phyloP scores from a whole-genome alignment of 345 rosid species.

The Bruguiera sexangula region DNA sequence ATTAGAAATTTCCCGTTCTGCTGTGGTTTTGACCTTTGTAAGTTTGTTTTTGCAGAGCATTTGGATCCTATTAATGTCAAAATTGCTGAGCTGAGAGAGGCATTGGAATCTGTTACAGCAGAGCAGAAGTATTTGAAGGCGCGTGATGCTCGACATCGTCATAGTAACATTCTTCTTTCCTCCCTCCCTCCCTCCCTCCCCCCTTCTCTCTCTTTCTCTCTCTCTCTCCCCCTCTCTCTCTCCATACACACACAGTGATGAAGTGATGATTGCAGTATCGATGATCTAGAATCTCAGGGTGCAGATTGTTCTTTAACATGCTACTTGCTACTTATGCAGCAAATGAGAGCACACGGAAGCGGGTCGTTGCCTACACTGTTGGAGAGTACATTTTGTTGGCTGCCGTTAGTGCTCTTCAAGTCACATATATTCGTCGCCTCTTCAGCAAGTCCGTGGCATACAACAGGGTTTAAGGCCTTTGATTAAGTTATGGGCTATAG shows the following conservation, averaged over 20 bases:
- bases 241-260: no score
- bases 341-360: conserved; percentile 86
- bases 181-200: background rate
- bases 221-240: background rate
- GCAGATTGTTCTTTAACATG: background rate
- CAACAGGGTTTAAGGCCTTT: conserved; percentile 62
- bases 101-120: conserved; percentile 81
- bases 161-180: conserved; percentile 38
- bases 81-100: conserved; percentile 92
- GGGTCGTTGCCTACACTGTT: conserved; percentile 77
- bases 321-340: conserved; percentile 46
- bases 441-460: conserved; percentile 93
- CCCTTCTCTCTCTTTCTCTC: background rate
- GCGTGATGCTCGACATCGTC: conserved; percentile 88
- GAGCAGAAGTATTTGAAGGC: conserved; percentile 97
- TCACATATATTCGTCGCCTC: conserved; percentile 76
- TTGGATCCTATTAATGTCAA: conserved; percentile 90
- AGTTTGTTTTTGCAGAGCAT: conserved; percentile 53
- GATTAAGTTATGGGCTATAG: background rate
- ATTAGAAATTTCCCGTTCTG: background rate
- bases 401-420: conserved; percentile 69
- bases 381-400: conserved; percentile 76
- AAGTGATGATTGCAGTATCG: no score
- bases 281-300: no score
- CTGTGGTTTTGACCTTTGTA: conserved; percentile 3